Base-by-base conservation (phyloP, 2,329 filamentous ascomycete species). In the Pseudocercospora crystallina region DNA sequence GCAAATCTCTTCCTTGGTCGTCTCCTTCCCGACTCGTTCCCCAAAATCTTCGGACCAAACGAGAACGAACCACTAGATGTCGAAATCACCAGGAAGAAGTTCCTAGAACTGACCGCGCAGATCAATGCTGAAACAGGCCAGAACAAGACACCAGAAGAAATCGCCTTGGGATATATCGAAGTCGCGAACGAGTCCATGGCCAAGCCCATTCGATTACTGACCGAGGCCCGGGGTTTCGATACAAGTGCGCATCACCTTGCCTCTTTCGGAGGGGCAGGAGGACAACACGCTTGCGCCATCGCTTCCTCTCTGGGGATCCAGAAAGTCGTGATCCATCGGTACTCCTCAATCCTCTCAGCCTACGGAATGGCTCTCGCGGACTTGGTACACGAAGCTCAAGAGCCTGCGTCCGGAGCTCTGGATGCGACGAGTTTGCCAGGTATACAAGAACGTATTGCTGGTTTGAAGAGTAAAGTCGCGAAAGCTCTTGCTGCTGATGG, bases 321-420 rank as follows among this genome's bases (percentile, higher is more conserved):
- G 30, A 88, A 91, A 64, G 90, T 94, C 31, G 77, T 95, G 10
- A 79, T 95, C 5, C 90, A 94, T 67, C 77, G 86, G 46, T 92
- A 94, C 67, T 94, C 89, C 0, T 92, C 88, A 0, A 87, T 95
- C 0, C 76, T 95, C 1, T 94, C 89, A 1, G 90, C 89, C 0
- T 94, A 95, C 60, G 89, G 89, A 8, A 94, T 95, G 87, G 88
- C 89, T 1, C 73, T 95, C 5, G 90, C 90, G 8, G 90, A 95
- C 62, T 89, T 95, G 0, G 90, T 95, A 0, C 87, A 95, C 54
- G 90, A 95, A 70, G 80, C 85, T 13, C 90, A 95, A 64, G 87
- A 90, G 64, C 86, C 86, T 8, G 78, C 80, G 53, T 80, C 78
- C 75, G 54, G 73, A 75, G 5, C 81, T 76, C 76, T 76, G 76